Base-by-base conservation (phyloP, 2,329 filamentous ascomycete species). In the Aspergillus sp. region DNA sequence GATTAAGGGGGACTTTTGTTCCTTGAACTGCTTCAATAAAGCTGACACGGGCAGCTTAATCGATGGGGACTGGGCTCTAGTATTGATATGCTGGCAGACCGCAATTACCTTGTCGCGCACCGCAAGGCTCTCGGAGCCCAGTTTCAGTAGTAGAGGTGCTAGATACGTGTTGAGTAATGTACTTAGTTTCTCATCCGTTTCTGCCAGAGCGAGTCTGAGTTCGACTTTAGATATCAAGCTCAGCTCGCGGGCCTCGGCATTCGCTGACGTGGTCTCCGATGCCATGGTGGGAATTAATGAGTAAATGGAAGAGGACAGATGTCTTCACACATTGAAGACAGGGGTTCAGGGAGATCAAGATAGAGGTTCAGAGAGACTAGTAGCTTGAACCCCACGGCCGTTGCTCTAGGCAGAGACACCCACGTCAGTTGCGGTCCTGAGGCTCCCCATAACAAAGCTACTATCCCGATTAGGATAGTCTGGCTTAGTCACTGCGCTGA, bases 1-100 rank as follows among this genome's bases (percentile, higher is more conserved):
- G 64, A 99, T 86, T 42, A 97, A 82, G 1, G 88, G 81, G 12
- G 88, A 89, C 45, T 87, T 82, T 42, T 86, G 86, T 22, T 90
- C 86, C 75, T 96, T 96, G 82, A 96, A 97, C 74, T 98, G 95
- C 67, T 92, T 89, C 56, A 98, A 76, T 18, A 99, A 82, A 16
- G 88, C 86, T n/a, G 86, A 84, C 12, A 98, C 92, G 0, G 95
- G 95, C 6, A 99, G 81, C 56, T 93, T 83, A 64, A 97, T 87
- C 9, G 82, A 81, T 58, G 81, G 81, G 65, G 84, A 77, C 71
- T 86, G 84, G 64, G 87, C 81, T 60, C 86, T 79, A 18, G 86
- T 87, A 70, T 88, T 90, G 75, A 91, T 78, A 77, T 91, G 89
- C 72, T 90, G 87, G 71, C 88, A 90, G 64, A 90, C 82, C 29